phyloP scores from a whole-genome alignment of 1,284 basidiomycete species.

The Melampsora larici-populina region DNA sequence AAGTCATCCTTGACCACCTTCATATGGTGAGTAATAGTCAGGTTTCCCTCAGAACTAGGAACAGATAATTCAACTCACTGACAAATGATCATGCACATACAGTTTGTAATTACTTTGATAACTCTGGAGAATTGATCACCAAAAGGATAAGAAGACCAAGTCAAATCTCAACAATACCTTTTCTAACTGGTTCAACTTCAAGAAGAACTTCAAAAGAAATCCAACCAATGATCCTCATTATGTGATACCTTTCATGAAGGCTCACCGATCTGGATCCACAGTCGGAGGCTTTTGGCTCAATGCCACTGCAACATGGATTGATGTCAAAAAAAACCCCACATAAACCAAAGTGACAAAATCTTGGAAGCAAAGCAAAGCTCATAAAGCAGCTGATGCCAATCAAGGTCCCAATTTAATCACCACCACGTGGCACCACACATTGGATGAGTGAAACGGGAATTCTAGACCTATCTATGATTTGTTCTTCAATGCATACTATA shows the following conservation, averaged over 20 bases:
- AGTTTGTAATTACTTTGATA: background rate
- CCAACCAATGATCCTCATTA: constrained; percentile 51
- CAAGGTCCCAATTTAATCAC: constrained; percentile 53
- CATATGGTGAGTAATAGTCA: no score
- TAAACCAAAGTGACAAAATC: constrained; percentile 51
- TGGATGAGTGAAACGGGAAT: constrained; percentile 98
- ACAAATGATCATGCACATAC: no score
- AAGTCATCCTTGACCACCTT: background rate
- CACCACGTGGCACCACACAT: constrained; percentile 80
- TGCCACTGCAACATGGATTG: constrained; percentile 92
- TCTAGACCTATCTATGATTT: constrained; percentile 86
- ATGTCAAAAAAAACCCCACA: constrained; percentile 67
- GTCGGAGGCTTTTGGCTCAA: constrained; percentile 88
- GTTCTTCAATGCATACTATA: no score
- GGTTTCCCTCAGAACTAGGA: no score
- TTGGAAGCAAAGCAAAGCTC: constrained; percentile 47
- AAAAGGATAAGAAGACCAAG: background rate
- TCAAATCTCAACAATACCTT: background rate
- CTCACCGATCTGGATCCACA: constrained; percentile 73
- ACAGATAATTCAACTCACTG: no score
- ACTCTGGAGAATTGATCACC: background rate
- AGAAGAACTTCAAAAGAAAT: background rate
- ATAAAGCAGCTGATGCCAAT: constrained; percentile 34
- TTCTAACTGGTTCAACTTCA: background rate
- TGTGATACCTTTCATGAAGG: constrained; percentile 74